Percentiles rank a stretch among this genome's conserved stretches.
These are phyloP conservation scores for Mycena kentingensis DNA, from an alignment of 768 basidiomycete species.

Conservation along the genomic window DNA sequence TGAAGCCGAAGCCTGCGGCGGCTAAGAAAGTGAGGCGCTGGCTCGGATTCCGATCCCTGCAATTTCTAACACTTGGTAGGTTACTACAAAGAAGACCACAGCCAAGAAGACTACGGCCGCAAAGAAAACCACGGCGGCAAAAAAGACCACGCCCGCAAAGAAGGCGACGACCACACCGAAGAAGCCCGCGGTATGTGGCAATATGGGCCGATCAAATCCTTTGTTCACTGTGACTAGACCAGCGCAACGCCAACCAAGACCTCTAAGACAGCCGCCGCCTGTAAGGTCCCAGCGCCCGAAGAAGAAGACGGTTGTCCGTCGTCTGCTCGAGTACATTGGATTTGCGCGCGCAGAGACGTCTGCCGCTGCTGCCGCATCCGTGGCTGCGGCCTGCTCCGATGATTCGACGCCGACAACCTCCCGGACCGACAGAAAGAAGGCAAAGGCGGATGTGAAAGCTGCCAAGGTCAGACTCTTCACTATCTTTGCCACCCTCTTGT, in stretches of 20 bases:
- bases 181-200: too few relatives aligned
- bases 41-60: too few relatives aligned
- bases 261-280: too few relatives aligned
- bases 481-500: background rate
- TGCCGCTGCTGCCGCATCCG: background rate
- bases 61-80: too few relatives aligned
- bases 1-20: too few relatives aligned
- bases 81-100: too few relatives aligned
- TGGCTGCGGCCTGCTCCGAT: background rate
- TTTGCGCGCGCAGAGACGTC: background rate
- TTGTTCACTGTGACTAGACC: too few relatives aligned
- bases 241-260: too few relatives aligned
- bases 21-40: too few relatives aligned
- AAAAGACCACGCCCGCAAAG: background rate
- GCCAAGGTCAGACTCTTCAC: background rate
- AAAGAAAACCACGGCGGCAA: background rate
- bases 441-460: slow-evolving; percentile 8
- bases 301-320: background rate
- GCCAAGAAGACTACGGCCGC: too few relatives aligned
- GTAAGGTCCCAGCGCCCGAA: background rate
- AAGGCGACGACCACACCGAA: too few relatives aligned
- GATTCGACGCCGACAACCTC: background rate
- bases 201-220: too few relatives aligned
- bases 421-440: background rate
- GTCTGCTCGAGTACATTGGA: background rate